Evolutionary conservation across 441 rosid genomes (phyloP), one percentile per base, ranked within the genome.

Genomic region (Gossypium gossypioides): DNA sequence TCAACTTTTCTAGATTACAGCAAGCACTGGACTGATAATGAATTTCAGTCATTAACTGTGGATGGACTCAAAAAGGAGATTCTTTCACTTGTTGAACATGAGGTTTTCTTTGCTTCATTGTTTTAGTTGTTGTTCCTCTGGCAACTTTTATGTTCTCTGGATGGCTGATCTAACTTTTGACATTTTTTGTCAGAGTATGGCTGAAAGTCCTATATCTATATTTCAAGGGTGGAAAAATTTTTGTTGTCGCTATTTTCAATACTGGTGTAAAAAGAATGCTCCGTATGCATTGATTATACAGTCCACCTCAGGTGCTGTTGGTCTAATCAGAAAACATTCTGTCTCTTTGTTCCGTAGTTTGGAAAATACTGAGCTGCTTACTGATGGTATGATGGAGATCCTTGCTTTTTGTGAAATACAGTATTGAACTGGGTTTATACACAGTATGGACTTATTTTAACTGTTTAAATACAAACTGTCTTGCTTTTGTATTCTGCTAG

Each of bases 51-150:
- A 66, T 79, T 93, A 78, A 91, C 91, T 71, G 87, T 84, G 73
- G 96, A 86, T 82, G 97, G 89, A 78, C 82, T 96, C 65, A 91
- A 85, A 80, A 90, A 84, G 82, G 99, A 91, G 82, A 86, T 96
- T 61, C 78, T 86, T 79, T 81, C 85, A 51, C 76, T 96, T 63
- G 88, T 93, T 80, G 97, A 91, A 74, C 83, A 89, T 72, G 94
- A 93, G 98, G 99, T 89, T 80, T 40, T 24, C 3, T 77, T 70
- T 65, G 55, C 68, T 62, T 72, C n/a, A 71, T 37, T 77, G 46
- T 54, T 72, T 52, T 9, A 24, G 44, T 65, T 76, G 68, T 66
- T 68, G 25, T 68, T 75, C 54, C 56, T 68, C 44, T 58, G 58
- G 52, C 22, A 8, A 21, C 15, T 52, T 51, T 15, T 13, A 21